Evolutionary conservation across 169 alveolate species (phyloP), one percentile per base, ranked within the genome.

Genomic region (Eimeria falciformis): DNA sequence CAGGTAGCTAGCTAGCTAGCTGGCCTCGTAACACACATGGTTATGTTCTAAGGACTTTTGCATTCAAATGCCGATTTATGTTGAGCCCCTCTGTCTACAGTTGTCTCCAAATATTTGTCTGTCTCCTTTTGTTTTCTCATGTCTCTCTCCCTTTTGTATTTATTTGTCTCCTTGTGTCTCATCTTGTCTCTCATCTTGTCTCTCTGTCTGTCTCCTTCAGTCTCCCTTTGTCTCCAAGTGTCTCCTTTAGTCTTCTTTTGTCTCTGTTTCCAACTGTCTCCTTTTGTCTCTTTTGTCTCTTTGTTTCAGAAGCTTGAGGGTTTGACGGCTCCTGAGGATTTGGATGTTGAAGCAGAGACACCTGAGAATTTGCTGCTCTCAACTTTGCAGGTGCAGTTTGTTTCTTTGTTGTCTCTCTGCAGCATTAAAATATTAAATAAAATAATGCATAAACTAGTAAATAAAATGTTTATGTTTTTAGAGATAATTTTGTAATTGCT

Each of bases 341-440:
- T 58, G 81, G 91, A 82, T 5, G 25, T 53, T 33, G 23, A 29
- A 53, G 97, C 95, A 55, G 98, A 97, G 84, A 69, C 97, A 50
- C 98, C 98, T n/a, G 98, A 97, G 84, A 96, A 94, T 45, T 81
- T 97, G 81, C 93, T 97, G 95, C 94, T 96, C 17, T 93, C 94
- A 85, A 96, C 98, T 11, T 91, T 97, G 92, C 98, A 97, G 90
- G 94, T 96, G 17, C 25, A 1, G 4, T 33, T 33, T 33, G 40
- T 33, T 2, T 33, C 40, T 33, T n/a, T n/a, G n/a, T n/a, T n/a
- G n/a, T n/a, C n/a, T n/a, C n/a, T n/a, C n/a, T n/a, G n/a, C n/a
- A n/a, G 40, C 40, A 33, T 33, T 33, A 2, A 33, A 33, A 33
- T 33, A 2, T 1, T 1, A 33, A 33, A 33, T 33, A 33, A 33